Evolutionary conservation across 1,139 yeast genomes (phyloP).

Genomic region (Saccharomyces uvarum): DNA sequence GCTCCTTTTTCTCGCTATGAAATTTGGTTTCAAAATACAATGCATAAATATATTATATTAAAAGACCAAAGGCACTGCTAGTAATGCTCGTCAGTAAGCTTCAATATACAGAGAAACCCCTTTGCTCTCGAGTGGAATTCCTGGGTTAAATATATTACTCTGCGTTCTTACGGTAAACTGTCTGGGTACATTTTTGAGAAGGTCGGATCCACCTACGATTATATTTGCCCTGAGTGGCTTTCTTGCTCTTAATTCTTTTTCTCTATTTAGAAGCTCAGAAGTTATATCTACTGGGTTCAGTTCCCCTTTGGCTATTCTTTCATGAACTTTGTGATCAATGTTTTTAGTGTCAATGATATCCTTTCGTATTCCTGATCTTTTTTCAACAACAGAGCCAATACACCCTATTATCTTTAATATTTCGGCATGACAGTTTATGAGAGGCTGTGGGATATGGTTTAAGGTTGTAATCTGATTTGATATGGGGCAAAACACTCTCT

Average conservation of each 20-base stretch:
- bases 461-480: constrained; percentile 44
- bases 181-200: not conserved
- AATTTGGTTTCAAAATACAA: no score
- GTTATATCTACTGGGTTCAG: constrained; percentile 45
- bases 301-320: constrained; percentile 53
- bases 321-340: constrained; percentile 39
- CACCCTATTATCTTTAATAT: constrained; percentile 42
- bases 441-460: constrained; percentile 42
- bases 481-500: constrained; percentile 71
- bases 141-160: not conserved
- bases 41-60: not conserved
- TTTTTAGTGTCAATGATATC: constrained; percentile 31
- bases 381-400: constrained; percentile 46
- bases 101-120: not conserved
- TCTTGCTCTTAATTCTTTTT: not conserved
- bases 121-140: not conserved
- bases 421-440: constrained; percentile 23
- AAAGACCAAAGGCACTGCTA: not conserved
- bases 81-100: not conserved
- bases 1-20: no score
- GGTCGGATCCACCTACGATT: not conserved
- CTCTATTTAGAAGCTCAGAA: not conserved
- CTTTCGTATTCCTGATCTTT: constrained; percentile 11
- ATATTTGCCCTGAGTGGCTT: not conserved
- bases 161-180: not conserved